Evolutionary conservation across 2,329 filamentous ascomycete species (phyloP), one percentile per base, ranked within the genome.

Genomic region (Monosporascus sp.): DNA sequence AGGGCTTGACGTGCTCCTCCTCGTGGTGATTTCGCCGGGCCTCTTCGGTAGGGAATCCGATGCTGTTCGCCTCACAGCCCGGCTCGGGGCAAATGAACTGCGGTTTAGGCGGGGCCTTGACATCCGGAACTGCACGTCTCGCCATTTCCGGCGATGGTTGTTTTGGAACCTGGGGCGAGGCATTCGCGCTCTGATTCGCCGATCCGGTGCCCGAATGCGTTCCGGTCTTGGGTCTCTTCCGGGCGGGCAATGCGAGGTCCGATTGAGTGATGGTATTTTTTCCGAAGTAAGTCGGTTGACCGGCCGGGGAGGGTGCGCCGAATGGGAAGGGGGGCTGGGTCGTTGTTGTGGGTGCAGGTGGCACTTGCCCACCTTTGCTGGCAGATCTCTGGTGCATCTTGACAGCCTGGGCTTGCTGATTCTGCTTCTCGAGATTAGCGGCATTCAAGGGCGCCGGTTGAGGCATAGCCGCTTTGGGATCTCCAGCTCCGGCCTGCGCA

Each of bases 1-100:
- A 68, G 6, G 82, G 82, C 62, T 76, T 79, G 22, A 75, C 68
- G 58, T 87, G 83, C 63, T 85, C 82, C 52, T 85, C 79, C n/a
- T 80, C 72, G 7, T 75, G 67, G 60, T 87, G 83, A 11, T 68
- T 63, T 51, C 76, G 74, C 48, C 78, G 71, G 14, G 75, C 75
- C 58, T 84, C 79, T 56, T 85, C 78, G 6, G 69, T 81, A 2
- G 74, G 61, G 58, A 85, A 85, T 0, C 75, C 78, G 14, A 72
- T 68, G 2, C 62, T 64, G 8, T 75, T 73, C 57, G 72, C 71
- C 27, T 83, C 80, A 59, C 83, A 87, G 37, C 78, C 76, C 2
- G 70, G 59, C 48, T 85, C 81, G 20, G 75, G 69, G 65, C 83
- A 86, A 24, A 71, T 58, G 50, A 79, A 73, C 3, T 74, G 61